Evolutionary conservation across 2,329 filamentous ascomycete genomes (phyloP), one percentile per base, ranked within the genome.

Genomic region (Monosporascus sp.): DNA sequence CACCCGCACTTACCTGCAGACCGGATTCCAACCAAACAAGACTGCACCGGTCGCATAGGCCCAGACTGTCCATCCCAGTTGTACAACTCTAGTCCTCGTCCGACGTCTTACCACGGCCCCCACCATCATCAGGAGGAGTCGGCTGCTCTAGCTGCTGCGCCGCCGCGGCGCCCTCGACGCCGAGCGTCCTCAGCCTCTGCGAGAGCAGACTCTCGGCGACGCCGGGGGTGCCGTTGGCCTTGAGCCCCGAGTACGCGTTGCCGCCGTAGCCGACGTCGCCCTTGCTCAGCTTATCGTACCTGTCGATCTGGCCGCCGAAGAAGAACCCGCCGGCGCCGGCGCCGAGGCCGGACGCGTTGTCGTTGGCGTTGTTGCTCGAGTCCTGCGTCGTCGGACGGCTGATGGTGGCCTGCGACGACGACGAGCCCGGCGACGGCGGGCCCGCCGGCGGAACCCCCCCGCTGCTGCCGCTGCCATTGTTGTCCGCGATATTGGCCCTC

Each of bases 241-340:
- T 35, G 31, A 66, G 67, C 8, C 60, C 66, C 22, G 61, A 65
- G 58, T 79, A 85, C 0, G 74, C 70, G 52, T 82, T 80, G 1
- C 81, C 77, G 38, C 85, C 80, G 63, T 88, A 85, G 37, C 84
- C 79, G 20, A 75, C 68, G 55, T 90, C 85, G 6, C 84, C 84
- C 65, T 80, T 87, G 61, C 66, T 84, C 20, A 90, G 79, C 65
- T 91, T 91, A 63, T 81, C 81, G 64, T 91, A 90, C 8, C 66
- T 58, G 52, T 66, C 61, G 60, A 71, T 66, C 48, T 65, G 67
- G 8, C 44, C 45, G 20, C 60, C 51, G 22, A 48, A 47, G 40
- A 35, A 5, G 31, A 35, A 35, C 31, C 51, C 52, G 14, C 46
- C 52, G 52, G 51, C 45, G 27, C 24, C 41, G 27, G 19, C 58